Evolutionary conservation across 1,284 basidiomycete species (phyloP).

Genomic region (Sporisorium iseilematis-ciliati): DNA sequence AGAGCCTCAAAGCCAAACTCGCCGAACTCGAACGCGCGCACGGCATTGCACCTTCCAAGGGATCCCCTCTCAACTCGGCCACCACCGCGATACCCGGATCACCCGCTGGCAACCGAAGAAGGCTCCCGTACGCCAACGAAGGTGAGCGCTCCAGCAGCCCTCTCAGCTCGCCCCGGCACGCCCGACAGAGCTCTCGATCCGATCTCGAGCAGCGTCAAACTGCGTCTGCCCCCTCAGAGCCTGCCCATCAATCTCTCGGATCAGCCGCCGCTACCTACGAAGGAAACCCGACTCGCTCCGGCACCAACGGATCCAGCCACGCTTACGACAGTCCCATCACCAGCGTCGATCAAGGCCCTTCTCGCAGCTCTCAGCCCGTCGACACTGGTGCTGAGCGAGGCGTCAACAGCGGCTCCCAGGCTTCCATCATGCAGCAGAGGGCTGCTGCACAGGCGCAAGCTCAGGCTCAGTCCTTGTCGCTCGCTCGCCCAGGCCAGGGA

Average conservation of each 20-base stretch:
- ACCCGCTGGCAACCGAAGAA: conserved; percentile 37
- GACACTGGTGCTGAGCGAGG: conserved; percentile 27
- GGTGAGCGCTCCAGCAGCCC: conserved; percentile 42
- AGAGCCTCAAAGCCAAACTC: conserved; percentile 53
- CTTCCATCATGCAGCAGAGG: conserved; percentile 62
- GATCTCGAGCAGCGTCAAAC: conserved; percentile 29
- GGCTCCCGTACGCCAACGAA: conserved; percentile 28
- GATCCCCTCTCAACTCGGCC: conserved; percentile 30
- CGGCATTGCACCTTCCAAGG: conserved; percentile 21
- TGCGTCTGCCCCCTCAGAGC: conserved; percentile 8
- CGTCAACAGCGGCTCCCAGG: conserved; percentile 24
- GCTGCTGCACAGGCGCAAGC: conserved; percentile 58
- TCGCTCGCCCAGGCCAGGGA: conserved; percentile 13
- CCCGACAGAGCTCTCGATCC: conserved; percentile 32
- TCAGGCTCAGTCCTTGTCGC: conserved; percentile 44
- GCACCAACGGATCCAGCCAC: conserved; percentile 20
- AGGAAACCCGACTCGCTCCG: conserved; percentile 1
- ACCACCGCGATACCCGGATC: conserved; percentile 23
- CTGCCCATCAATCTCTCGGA: conserved; percentile 1
- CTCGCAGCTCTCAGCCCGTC: conserved; percentile 26
- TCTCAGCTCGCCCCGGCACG: conserved; percentile 34
- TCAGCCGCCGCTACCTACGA: conserved; percentile 15
- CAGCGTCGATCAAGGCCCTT: conserved; percentile 45
- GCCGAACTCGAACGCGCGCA: conserved; percentile 36
- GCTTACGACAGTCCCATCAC: conserved; percentile 35